A percentile compares a stretch with the other conserved stretches of the same genome.
These are phyloP conservation scores for Endotrypanum monterogeii DNA, from an alignment of 208 protist genomes.

Conservation along the genomic window DNA sequence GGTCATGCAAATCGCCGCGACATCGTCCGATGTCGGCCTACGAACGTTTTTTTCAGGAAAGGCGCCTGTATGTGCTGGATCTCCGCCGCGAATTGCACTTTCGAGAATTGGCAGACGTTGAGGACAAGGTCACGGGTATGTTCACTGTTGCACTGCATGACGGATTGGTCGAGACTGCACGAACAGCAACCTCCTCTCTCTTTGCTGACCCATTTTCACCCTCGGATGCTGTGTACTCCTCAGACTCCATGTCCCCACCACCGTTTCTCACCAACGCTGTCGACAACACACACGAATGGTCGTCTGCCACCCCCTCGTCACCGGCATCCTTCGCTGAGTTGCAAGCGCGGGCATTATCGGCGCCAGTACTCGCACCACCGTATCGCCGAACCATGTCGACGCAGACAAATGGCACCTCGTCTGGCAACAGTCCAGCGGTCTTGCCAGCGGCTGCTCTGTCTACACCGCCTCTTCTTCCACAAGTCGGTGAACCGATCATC, in stretches of 20 bases:
- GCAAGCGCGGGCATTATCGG: not conserved
- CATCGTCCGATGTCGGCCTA: slow-evolving; percentile 32
- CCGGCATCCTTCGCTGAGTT: slow-evolving; percentile 1
- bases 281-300: slow-evolving; percentile 5
- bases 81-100: slow-evolving; percentile 73
- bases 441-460: slow-evolving; percentile 17
- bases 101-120: slow-evolving; percentile 46
- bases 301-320: not conserved
- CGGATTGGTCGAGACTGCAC: slow-evolving; percentile 13
- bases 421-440: slow-evolving; percentile 28
- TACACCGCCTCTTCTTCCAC: slow-evolving; percentile 31
- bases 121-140: slow-evolving; percentile 44
- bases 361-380: slow-evolving; percentile 7
- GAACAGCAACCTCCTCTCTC: slow-evolving; percentile 8
- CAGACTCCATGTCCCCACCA: not conserved
- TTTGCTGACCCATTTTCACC: slow-evolving; percentile 11
- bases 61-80: slow-evolving; percentile 72
- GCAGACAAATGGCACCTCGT: slow-evolving; percentile 20
- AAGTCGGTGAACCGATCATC: slow-evolving; percentile 34
- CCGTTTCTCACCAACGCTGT: not conserved
- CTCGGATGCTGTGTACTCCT: not conserved
- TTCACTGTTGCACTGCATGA: slow-evolving; percentile 56
- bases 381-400: slow-evolving; percentile 16
- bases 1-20: not conserved
- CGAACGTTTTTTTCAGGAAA: slow-evolving; percentile 67